Percentiles rank a stretch among this genome's conserved stretches.
Conservation (phyloP, 2,329 filamentous ascomycete species). For the Epichloe baconii region DNA sequence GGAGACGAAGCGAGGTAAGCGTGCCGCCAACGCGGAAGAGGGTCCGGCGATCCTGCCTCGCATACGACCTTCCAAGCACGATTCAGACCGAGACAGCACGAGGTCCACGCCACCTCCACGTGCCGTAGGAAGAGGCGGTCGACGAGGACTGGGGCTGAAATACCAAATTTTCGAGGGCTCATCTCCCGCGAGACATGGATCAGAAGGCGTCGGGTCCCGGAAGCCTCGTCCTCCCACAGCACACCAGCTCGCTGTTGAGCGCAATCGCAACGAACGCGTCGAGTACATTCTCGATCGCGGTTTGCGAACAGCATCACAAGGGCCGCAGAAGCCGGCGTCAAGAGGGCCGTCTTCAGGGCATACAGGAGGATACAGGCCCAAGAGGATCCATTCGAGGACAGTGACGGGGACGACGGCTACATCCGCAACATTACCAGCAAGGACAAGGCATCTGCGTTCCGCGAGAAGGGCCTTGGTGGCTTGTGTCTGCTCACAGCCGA, state of each 20-base stretch:
- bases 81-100: conserved; percentile 32
- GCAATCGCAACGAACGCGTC: conserved; percentile 66
- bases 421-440: conserved; percentile 18
- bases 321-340: conserved; percentile 47
- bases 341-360: conserved; percentile 51
- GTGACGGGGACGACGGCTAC: conserved; percentile 42
- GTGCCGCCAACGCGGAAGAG: conserved; percentile 32
- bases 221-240: conserved; percentile 66
- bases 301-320: conserved; percentile 50
- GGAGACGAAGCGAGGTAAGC: conserved; percentile 42
- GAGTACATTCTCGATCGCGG: conserved; percentile 70
- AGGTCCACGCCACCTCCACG: conserved; percentile 30
- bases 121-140: conserved; percentile 14
- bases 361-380: conserved; percentile 49
- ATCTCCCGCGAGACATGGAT: conserved; percentile 41
- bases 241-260: conserved; percentile 69
- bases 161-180: conserved; percentile 48
- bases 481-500: conserved; percentile 49
- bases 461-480: conserved; percentile 48
- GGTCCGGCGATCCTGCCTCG: conserved; percentile 47
- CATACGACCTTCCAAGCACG: conserved; percentile 50
- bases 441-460: conserved; percentile 27
- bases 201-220: conserved; percentile 42
- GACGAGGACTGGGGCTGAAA: conserved; percentile 31
- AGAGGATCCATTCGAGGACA: conserved; percentile 45